Evolutionary conservation across 225 moss, liverwort and hornwort genomes (phyloP).

Genomic region (Anthoceros angustus): DNA sequence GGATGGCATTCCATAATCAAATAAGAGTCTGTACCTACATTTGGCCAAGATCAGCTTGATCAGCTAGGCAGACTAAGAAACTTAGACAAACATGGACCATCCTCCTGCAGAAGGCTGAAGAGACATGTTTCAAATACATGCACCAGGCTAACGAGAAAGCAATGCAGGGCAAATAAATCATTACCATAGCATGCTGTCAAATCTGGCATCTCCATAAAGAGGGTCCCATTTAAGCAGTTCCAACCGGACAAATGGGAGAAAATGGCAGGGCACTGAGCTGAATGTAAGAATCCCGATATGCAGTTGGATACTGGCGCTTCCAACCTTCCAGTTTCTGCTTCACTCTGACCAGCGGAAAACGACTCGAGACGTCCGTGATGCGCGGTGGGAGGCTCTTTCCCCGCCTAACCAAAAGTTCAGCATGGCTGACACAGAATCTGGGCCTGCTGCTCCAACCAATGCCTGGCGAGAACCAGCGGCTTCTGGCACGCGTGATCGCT

Average conservation of each 20-base stretch:
- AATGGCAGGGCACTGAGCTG: slow-evolving; percentile 75
- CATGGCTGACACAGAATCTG: too few species aligned
- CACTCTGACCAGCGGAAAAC: slow-evolving; percentile 35
- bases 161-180: not conserved
- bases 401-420: too few species aligned
- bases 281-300: slow-evolving; percentile 90
- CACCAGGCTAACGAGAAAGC: not conserved
- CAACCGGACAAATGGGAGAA: slow-evolving; percentile 89
- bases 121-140: too few species aligned
- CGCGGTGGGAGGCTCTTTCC: too few species aligned
- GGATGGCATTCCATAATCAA: slow-evolving; percentile 50
- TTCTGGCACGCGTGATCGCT: too few species aligned
- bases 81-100: not conserved
- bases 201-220: slow-evolving; percentile 62
- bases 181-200: slow-evolving; percentile 79
- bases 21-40: slow-evolving; percentile 53
- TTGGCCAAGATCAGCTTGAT: not conserved
- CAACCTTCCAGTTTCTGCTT: slow-evolving; percentile 74
- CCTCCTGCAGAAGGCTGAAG: not conserved
- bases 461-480: too few species aligned
- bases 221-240: slow-evolving; percentile 98
- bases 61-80: not conserved
- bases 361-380: too few species aligned
- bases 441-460: too few species aligned
- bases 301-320: slow-evolving; percentile 51